These are phyloP conservation scores for Spizellomyces sp. DNA, from an alignment of 192 early-diverging fungal species.

Conservation along the genomic window DNA sequence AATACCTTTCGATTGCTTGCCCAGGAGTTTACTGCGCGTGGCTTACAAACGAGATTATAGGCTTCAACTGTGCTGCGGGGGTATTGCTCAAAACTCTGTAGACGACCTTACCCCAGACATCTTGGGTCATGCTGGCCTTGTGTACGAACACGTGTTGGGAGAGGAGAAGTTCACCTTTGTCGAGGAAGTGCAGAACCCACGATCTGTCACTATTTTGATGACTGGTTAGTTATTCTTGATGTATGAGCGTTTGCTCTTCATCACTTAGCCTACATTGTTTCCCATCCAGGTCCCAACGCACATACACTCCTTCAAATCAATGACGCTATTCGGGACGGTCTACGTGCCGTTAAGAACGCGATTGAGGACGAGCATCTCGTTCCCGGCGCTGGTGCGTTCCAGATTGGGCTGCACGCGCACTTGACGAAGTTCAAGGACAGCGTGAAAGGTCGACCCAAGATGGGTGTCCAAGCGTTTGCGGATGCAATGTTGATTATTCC, in stretches of 20 bases:
- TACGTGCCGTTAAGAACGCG: slow-evolving; percentile 97
- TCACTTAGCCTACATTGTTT: neutral
- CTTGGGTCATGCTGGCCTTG: slow-evolving; percentile 87
- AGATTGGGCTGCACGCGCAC: slow-evolving; percentile 84
- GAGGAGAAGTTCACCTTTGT: slow-evolving; percentile 99
- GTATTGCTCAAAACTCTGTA: slow-evolving; percentile 95
- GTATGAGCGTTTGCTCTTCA: neutral
- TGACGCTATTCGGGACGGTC: slow-evolving; percentile 97
- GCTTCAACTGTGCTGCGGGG: slow-evolving; percentile 93
- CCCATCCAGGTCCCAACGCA: slow-evolving; percentile 72
- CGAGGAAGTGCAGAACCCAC: slow-evolving; percentile 89
- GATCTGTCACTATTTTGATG: slow-evolving; percentile 89
- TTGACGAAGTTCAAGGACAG: slow-evolving; percentile 83
- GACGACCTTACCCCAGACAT: slow-evolving; percentile 87
- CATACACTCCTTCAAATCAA: slow-evolving; percentile 94
- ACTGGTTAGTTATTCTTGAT: slow-evolving; percentile 66
- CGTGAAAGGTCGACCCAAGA: slow-evolving; percentile 91
- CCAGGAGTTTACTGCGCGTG: neutral
- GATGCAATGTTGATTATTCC: slow-evolving; percentile 96
- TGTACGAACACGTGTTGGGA: slow-evolving; percentile 96
- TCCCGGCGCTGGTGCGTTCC: slow-evolving; percentile 95
- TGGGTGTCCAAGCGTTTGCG: slow-evolving; percentile 96
- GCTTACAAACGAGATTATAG: slow-evolving; percentile 22
- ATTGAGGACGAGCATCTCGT: slow-evolving; percentile 91
- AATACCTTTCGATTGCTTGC: neutral